Evolutionary conservation across 768 basidiomycete genomes (phyloP).

Genomic region (Suillus bovinus): DNA sequence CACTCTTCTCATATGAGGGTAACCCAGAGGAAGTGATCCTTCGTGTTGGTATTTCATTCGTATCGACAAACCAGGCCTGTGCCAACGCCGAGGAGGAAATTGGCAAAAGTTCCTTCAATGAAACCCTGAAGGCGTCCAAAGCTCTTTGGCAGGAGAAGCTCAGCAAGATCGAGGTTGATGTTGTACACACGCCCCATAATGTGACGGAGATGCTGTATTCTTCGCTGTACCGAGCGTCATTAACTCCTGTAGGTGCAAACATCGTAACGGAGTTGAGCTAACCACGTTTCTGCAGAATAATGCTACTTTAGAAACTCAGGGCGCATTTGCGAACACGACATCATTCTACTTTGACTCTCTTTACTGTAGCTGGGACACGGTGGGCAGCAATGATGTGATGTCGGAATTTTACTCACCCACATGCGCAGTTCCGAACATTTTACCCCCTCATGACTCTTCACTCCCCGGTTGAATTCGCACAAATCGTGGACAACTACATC

Average conservation of each 20-base stretch:
- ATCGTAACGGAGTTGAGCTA: neutral
- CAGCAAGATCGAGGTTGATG: constrained; percentile 63
- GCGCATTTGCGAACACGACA: constrained; percentile 53
- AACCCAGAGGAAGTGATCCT: constrained; percentile 51
- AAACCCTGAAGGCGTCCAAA: constrained; percentile 52
- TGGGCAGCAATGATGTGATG: constrained; percentile 23
- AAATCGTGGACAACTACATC: constrained; percentile 72
- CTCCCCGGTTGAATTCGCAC: constrained; percentile 65
- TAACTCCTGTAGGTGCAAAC: constrained; percentile 56
- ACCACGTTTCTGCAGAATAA: constrained; percentile 49
- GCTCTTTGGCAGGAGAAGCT: constrained; percentile 68
- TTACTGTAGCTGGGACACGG: constrained; percentile 67
- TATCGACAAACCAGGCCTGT: constrained; percentile 64
- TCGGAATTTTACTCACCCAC: neutral
- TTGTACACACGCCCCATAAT: constrained; percentile 57
- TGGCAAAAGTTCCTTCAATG: constrained; percentile 57
- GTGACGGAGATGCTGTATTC: constrained; percentile 74
- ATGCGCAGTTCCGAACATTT: constrained; percentile 60
- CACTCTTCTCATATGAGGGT: constrained; percentile 59
- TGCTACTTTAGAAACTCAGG: constrained; percentile 68
- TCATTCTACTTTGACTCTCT: constrained; percentile 71
- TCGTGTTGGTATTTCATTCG: constrained; percentile 69
- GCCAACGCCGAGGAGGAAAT: constrained; percentile 67
- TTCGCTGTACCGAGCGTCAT: constrained; percentile 60
- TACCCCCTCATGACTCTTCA: constrained; percentile 67